phyloP scores from a whole-genome alignment of 2,329 filamentous ascomycete genomes.

The Macroventuria anomochaeta region DNA sequence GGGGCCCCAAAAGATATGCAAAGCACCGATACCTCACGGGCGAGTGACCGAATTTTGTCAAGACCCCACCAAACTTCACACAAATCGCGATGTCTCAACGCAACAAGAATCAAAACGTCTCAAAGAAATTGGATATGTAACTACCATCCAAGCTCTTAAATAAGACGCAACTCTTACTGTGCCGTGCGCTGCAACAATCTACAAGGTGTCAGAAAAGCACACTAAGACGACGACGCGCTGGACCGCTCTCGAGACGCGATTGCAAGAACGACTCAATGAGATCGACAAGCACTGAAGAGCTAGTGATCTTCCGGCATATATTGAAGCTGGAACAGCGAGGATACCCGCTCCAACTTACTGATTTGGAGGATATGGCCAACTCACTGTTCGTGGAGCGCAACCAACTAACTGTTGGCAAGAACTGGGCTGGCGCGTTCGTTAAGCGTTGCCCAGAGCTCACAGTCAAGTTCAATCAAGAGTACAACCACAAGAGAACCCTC shows the following conservation, averaged over 20 bases:
- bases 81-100: not conserved
- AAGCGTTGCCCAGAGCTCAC: constrained; percentile 1
- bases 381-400: constrained; percentile 1
- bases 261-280: not conserved
- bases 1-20: too few relatives aligned
- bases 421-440: constrained; percentile 2
- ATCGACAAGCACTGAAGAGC: not conserved
- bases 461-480: too few relatives aligned
- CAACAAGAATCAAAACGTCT: not conserved
- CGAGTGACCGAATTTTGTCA: too few relatives aligned
- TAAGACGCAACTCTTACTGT: too few relatives aligned
- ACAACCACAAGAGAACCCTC: not conserved
- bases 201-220: too few relatives aligned
- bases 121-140: not conserved
- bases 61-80: not conserved
- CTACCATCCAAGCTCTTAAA: too few relatives aligned
- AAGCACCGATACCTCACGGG: too few relatives aligned
- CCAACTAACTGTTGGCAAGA: constrained; percentile 15
- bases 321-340: not conserved
- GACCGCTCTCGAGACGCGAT: not conserved
- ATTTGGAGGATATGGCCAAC: constrained; percentile 4
- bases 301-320: not conserved
- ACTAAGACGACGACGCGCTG: not conserved
- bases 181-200: too few relatives aligned
- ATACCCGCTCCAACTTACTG: constrained; percentile 1